phyloP scores from a whole-genome alignment of 2,329 filamentous ascomycete genomes.

The Coniochaeta pulveracea region DNA sequence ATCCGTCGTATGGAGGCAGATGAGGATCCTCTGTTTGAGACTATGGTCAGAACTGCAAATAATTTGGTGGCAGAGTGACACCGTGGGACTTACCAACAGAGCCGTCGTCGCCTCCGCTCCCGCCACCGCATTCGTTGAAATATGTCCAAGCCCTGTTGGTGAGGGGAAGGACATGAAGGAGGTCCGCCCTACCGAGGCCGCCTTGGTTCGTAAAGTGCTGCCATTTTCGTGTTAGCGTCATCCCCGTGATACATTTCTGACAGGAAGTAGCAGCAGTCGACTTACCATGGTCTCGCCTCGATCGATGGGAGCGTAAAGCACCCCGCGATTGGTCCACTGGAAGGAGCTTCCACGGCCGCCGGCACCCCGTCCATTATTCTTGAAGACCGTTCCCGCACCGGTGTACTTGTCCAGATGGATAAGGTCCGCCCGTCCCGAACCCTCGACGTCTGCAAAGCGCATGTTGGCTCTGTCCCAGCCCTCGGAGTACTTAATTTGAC shows the following conservation, averaged over 20 bases:
- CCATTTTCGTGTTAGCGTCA: no score
- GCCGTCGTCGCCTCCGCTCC: constrained; percentile 6
- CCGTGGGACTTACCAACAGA: constrained; percentile 5
- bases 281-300: constrained; percentile 5
- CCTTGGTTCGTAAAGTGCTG: constrained; percentile 7
- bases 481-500: constrained; percentile 1
- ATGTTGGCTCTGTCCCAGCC: constrained; percentile 3
- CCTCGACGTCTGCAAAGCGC: constrained; percentile 1
- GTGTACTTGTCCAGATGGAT: constrained; percentile 4
- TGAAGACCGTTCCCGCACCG: neutral
- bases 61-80: no score
- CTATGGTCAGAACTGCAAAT: no score
- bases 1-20: no score
- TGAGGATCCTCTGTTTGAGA: no score
- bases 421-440: constrained; percentile 1
- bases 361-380: constrained; percentile 1
- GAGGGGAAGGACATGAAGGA: constrained; percentile 1
- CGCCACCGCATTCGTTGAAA: constrained; percentile 7
- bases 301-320: constrained; percentile 5
- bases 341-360: neutral
- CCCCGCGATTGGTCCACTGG: constrained; percentile 5
- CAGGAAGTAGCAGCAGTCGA: neutral
- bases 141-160: constrained; percentile 5
- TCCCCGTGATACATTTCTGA: no score
- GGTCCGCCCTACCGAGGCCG: constrained; percentile 6